phyloP scores from a whole-genome alignment of 768 basidiomycete genomes.

The Leccinum longicurvipes region DNA sequence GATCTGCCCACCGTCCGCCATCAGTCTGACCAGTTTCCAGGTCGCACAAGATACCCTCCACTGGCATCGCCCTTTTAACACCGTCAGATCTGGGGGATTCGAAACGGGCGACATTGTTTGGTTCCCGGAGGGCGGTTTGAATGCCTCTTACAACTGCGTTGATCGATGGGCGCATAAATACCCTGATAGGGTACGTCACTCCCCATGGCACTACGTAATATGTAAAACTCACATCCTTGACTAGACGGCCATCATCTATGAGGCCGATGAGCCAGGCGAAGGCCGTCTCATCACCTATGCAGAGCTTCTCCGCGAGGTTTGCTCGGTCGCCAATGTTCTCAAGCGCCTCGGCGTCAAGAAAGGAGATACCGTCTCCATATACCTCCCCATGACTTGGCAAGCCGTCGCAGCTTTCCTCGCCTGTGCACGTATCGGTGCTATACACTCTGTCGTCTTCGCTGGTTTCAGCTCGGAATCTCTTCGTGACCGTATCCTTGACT shows the following conservation, averaged over 20 bases:
- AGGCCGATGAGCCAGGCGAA: conserved; percentile 90
- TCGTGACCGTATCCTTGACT: conserved; percentile 88
- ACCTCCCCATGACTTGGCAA: conserved; percentile 94
- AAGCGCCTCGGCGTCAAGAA: conserved; percentile 88
- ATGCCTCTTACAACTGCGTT: conserved; percentile 96
- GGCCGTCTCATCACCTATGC: conserved; percentile 75
- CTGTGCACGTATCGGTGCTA: conserved; percentile 93
- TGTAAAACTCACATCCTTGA: not conserved
- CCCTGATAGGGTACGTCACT: conserved; percentile 64
- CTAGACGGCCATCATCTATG: conserved; percentile 96
- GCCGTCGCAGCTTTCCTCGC: conserved; percentile 96
- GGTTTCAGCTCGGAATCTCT: conserved; percentile 95
- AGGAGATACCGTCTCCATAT: conserved; percentile 91
- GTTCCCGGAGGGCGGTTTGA: conserved; percentile 94
- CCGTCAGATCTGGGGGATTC: conserved; percentile 80
- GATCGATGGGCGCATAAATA: conserved; percentile 93
- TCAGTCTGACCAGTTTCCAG: conserved; percentile 29
- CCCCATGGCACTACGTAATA: not conserved
- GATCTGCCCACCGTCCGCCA: not conserved
- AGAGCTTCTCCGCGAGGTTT: conserved; percentile 89
- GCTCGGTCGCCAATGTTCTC: conserved; percentile 86
- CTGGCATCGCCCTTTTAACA: conserved; percentile 89
- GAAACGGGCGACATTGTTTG: conserved; percentile 84
- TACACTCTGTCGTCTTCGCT: conserved; percentile 97
- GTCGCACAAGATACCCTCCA: conserved; percentile 71